Conservation (phyloP, 345 rosid genomes). For the Noccaea caerulescens region DNA sequence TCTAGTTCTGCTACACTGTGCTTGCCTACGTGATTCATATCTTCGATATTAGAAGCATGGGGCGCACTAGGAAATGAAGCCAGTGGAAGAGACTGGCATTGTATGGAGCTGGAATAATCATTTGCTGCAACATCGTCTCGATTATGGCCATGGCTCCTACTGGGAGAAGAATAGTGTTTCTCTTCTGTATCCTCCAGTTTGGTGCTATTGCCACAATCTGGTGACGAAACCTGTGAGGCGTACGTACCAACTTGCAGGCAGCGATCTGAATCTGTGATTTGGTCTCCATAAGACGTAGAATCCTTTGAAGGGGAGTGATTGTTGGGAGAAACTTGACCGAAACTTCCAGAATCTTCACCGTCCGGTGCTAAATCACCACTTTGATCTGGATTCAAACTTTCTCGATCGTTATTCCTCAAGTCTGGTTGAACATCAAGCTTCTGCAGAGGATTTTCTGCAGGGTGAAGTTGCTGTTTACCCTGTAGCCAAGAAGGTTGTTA, state of each 20-base stretch:
- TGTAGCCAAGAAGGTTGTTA: constrained; percentile 30
- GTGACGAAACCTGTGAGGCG: constrained; percentile 45
- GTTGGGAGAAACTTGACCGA: constrained; percentile 32
- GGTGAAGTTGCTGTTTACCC: constrained; percentile 46
- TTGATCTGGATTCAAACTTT: constrained; percentile 42
- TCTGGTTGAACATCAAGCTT: constrained; percentile 39
- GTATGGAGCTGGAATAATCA: constrained; percentile 35
- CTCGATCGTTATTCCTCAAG: constrained; percentile 44
- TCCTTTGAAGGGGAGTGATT: constrained; percentile 29
- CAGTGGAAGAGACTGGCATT: constrained; percentile 39
- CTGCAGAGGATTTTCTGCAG: constrained; percentile 39
- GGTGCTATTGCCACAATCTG: constrained; percentile 37
- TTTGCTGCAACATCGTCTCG: constrained; percentile 27
- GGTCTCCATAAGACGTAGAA: constrained; percentile 27
- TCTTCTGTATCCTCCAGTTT: constrained; percentile 29
- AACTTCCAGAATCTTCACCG: constrained; percentile 42
- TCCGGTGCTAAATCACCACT: constrained; percentile 43
- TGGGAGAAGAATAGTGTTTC: constrained; percentile 34
- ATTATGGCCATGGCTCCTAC: constrained; percentile 13
- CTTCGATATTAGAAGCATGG: constrained; percentile 42
- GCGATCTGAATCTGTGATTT: constrained; percentile 40
- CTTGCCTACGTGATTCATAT: constrained; percentile 48
- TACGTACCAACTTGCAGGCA: constrained; percentile 45
- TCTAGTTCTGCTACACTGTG: constrained; percentile 48
- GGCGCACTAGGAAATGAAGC: constrained; percentile 45